phyloP scores from a whole-genome alignment of 352 stramenopile genomes.

The Globisporangium parvum region DNA sequence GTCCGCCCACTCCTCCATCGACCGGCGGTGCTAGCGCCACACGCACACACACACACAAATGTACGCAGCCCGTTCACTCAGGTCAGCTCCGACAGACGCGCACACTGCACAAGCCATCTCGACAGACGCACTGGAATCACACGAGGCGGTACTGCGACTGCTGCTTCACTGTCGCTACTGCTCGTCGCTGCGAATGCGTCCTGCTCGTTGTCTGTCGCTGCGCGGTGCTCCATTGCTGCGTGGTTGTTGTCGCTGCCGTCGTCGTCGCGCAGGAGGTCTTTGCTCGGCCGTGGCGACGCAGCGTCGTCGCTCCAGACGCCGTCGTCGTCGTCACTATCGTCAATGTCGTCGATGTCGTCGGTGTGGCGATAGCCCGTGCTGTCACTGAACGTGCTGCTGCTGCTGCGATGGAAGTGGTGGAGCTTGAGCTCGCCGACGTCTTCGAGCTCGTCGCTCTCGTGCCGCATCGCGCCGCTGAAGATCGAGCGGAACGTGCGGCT shows the following conservation, averaged over 20 bases:
- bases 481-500: conserved; percentile 73
- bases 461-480: conserved; percentile 24
- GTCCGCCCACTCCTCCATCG: conserved; percentile 72
- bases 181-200: no score
- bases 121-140: no score
- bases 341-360: conserved; percentile 1
- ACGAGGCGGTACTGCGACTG: no score
- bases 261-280: conserved; percentile 1
- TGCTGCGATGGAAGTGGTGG: conserved; percentile 8
- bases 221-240: background rate
- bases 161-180: no score
- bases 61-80: background rate
- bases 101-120: no score
- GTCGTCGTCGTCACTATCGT: conserved; percentile 31
- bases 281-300: conserved; percentile 2
- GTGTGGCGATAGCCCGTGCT: conserved; percentile 2
- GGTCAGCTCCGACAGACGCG: no score
- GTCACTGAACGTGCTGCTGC: background rate
- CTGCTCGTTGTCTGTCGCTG: no score
- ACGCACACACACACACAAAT: background rate
- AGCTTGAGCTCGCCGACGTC: conserved; percentile 5
- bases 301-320: conserved; percentile 50
- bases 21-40: conserved; percentile 27
- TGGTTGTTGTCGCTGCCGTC: conserved; percentile 14
- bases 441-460: background rate